These are phyloP conservation scores for Phytophthora citricola DNA, from an alignment of 352 stramenopile genomes.

Conservation along the genomic window DNA sequence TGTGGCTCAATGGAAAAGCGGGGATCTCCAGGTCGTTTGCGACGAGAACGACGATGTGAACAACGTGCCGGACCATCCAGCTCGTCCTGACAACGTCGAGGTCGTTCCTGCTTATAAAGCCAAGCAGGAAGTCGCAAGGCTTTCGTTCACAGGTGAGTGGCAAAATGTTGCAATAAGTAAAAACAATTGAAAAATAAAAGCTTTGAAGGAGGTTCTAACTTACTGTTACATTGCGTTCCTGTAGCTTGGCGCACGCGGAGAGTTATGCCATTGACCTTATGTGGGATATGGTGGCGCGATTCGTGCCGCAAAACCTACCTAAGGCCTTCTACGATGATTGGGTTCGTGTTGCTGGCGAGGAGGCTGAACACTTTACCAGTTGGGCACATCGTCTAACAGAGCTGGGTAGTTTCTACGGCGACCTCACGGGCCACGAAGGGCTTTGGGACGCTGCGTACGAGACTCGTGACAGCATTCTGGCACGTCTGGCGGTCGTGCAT, in stretches of 20 bases:
- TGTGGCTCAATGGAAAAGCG: constrained; percentile 43
- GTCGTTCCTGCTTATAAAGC: constrained; percentile 50
- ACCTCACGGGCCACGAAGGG: constrained; percentile 51
- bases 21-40: constrained; percentile 30
- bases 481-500: constrained; percentile 61
- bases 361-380: constrained; percentile 58
- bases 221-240: neutral
- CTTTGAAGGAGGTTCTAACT: too few relatives aligned
- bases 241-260: constrained; percentile 56
- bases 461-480: constrained; percentile 43
- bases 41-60: constrained; percentile 45
- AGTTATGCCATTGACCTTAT: constrained; percentile 73
- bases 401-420: constrained; percentile 58
- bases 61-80: constrained; percentile 49
- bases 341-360: constrained; percentile 57
- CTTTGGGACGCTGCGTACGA: constrained; percentile 64
- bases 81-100: constrained; percentile 52
- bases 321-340: constrained; percentile 68
- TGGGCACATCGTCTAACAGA: constrained; percentile 56
- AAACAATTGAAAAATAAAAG: too few relatives aligned
- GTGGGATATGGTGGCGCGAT: constrained; percentile 70
- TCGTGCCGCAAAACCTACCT: constrained; percentile 51
- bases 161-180: neutral
- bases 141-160: constrained; percentile 49
- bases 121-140: constrained; percentile 58